A percentile compares a stretch with the other conserved stretches of the same genome.
These are phyloP conservation scores for Aspergillus conjunctus DNA, from an alignment of 495 filamentous ascomycete genomes.

Conservation along the genomic window DNA sequence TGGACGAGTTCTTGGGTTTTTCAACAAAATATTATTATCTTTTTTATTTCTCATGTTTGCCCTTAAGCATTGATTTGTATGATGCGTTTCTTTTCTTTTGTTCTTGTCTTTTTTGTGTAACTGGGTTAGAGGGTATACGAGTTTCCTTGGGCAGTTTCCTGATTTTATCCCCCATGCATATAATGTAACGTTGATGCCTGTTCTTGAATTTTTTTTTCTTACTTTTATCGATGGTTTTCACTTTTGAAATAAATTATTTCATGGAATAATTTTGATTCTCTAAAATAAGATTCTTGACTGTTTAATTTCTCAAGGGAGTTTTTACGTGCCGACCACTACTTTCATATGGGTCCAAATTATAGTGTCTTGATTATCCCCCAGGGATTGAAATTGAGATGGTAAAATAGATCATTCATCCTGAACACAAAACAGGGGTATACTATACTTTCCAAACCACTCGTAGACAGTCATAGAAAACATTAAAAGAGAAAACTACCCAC, in stretches of 20 bases:
- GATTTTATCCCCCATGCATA: constrained; percentile 14
- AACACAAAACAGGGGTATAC: neutral
- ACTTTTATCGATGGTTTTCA: constrained; percentile 7
- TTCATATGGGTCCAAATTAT: too few relatives aligned
- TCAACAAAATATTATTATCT: constrained; percentile 19
- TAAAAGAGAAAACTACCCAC: neutral
- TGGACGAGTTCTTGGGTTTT: constrained; percentile 13
- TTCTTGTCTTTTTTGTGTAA: constrained; percentile 4
- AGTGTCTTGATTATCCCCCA: neutral
- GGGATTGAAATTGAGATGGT: neutral
- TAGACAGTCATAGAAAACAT: constrained; percentile 6
- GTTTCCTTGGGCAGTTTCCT: constrained; percentile 17
- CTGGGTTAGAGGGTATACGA: constrained; percentile 22
- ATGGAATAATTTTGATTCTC: neutral
- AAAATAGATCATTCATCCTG: neutral
- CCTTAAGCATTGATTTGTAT: constrained; percentile 8
- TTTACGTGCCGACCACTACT: too few relatives aligned
- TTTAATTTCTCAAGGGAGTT: too few relatives aligned
- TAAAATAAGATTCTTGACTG: too few relatives aligned
- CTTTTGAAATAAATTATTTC: constrained; percentile 8
- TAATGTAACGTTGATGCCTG: constrained; percentile 10
- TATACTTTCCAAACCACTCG: constrained; percentile 4
- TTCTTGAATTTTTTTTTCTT: constrained; percentile 11
- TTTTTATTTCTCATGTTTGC: constrained; percentile 4
- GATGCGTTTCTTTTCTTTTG: constrained; percentile 11